Base-by-base conservation (phyloP, 2,329 filamentous ascomycete genomes). In the Lecanicillium sp. region DNA sequence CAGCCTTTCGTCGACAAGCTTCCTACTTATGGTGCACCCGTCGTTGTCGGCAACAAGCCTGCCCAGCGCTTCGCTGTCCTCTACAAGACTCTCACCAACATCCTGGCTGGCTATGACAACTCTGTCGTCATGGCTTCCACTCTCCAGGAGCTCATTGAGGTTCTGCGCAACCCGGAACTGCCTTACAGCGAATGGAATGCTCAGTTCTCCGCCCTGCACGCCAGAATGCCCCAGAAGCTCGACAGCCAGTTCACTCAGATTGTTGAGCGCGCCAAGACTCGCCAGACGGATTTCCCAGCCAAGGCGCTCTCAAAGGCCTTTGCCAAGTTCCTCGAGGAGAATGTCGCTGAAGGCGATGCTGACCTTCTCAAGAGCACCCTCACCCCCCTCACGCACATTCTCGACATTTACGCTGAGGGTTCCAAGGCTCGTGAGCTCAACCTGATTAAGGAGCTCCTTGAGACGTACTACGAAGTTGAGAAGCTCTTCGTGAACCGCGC, bases 121-220 rank as follows among this genome's bases (percentile, higher is more conserved):
- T 90, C 94, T 50, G 83, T 96, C 49, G 88, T 97, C 62, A 95
- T 98, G 90, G 76, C 79, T 37, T 65, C 79, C 43, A 92, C 88
- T 2, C 71, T 98, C 17, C 87, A 86, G 64, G 86, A 92, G 57
- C 72, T 97, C 28, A 81, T 96, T n/a, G 79, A 87, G 44, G 89
- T 98, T 10, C 77, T 98, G 17, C 82, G 90, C 30, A 79, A 95
- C 55, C 80, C 84, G 2, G 89, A 96, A 54, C 75, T 98, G 46
- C 92, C 92, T 2, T 98, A 92, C 59, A 88, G 90, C 60, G 88
- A 98, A 63, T 98, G 90, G 87, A 88, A 84, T 46, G 85, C 90
- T 5, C 88, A 97, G 57, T 92, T 94, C 50, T 94, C 92, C 35
- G 92, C 92, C 17, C 77, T 98, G n/a, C 90, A 97, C 63, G 86